Base-by-base conservation (phyloP, 768 basidiomycete species). In the Calocybe cyanea region DNA sequence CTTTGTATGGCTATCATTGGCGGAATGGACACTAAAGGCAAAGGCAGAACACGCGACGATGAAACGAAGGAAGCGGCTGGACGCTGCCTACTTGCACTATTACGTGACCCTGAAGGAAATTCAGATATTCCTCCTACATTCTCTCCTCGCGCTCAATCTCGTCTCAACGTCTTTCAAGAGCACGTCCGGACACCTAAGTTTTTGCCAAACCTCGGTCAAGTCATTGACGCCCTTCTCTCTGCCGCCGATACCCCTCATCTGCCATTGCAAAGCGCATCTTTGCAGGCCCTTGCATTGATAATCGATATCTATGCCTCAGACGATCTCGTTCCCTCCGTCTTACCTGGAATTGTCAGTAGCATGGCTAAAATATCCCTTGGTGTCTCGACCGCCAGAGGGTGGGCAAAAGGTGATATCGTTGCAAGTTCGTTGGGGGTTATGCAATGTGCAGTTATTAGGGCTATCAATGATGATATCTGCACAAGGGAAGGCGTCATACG, bases 321-420 rank as follows among this genome's bases (percentile, higher is more conserved):
- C 32, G 52, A 65, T 35, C 52, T 80, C 3, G 45, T 73, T 17
- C 84, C 85, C 7, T 80, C 86, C 10, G 71, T 97, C 20, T 68
- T 97, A 21, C 94, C 94, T 1, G 94, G 94, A 1, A 75, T 87
- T 24, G 76, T 91, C 49, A 93, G 90, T 56, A 63, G 75, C 14
- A 85, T 87, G 78, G 77, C 77, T 21, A 90, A 84, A 56, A 63
- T 91, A 11, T 76, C 85, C 4, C 70, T 87, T 1, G 85, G 79
- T 8, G 61, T 65, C 14, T 64, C 71, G 4, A 63, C 69, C 20
- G 66, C 62, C 21, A 85, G 80, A 58, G 80, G 79, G 18, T 91
- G 86, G 83, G 76, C 83, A 7, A 83, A 79, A 50, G 87, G 88
- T 5, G 83, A 85, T 17, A 68, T 74, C 21, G 85, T 87, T 25